Evolutionary conservation across 2,329 filamentous ascomycete species (phyloP).

Genomic region (Aspergillus neotritici): DNA sequence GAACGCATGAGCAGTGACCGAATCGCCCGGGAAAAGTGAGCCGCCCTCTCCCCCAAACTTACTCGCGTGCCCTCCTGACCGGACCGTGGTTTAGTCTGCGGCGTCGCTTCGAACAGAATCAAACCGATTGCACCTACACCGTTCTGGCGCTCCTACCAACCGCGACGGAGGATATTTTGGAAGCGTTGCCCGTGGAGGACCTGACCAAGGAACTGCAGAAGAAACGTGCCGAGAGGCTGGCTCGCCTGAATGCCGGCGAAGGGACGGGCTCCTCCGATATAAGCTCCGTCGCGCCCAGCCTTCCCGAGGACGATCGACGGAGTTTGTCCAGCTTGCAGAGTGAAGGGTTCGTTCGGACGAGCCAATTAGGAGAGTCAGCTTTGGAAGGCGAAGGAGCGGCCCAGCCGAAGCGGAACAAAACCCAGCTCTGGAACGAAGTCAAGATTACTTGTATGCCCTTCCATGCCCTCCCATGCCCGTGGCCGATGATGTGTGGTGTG

Average conservation of each 20-base stretch:
- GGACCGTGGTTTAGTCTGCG: slow-evolving; percentile 62
- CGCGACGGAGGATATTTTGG: slow-evolving; percentile 80
- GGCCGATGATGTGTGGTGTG: background rate
- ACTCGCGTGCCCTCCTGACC: slow-evolving; percentile 11
- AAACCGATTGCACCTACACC: slow-evolving; percentile 97
- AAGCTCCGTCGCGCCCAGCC: slow-evolving; percentile 57
- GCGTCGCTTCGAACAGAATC: slow-evolving; percentile 95
- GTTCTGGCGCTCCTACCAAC: slow-evolving; percentile 93
- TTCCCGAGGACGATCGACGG: slow-evolving; percentile 75
- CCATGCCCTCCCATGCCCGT: background rate
- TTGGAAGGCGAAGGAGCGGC: slow-evolving; percentile 43
- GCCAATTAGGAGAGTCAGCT: slow-evolving; percentile 61
- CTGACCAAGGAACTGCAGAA: slow-evolving; percentile 91
- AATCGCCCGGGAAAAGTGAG: slow-evolving; percentile 93
- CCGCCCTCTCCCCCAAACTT: slow-evolving; percentile 1
- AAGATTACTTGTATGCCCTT: slow-evolving; percentile 75
- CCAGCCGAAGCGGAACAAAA: slow-evolving; percentile 70
- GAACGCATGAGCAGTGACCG: slow-evolving; percentile 96
- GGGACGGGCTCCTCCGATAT: slow-evolving; percentile 50
- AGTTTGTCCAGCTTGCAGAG: slow-evolving; percentile 72
- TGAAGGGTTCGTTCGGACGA: slow-evolving; percentile 77
- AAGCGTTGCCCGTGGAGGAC: slow-evolving; percentile 82
- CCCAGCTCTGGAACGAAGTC: slow-evolving; percentile 94
- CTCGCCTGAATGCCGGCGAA: slow-evolving; percentile 53
- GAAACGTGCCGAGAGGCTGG: slow-evolving; percentile 72